Evolutionary conservation across 1,284 basidiomycete species (phyloP), one percentile per base, ranked within the genome.

Genomic region (Taiwanofungus camphoratus): DNA sequence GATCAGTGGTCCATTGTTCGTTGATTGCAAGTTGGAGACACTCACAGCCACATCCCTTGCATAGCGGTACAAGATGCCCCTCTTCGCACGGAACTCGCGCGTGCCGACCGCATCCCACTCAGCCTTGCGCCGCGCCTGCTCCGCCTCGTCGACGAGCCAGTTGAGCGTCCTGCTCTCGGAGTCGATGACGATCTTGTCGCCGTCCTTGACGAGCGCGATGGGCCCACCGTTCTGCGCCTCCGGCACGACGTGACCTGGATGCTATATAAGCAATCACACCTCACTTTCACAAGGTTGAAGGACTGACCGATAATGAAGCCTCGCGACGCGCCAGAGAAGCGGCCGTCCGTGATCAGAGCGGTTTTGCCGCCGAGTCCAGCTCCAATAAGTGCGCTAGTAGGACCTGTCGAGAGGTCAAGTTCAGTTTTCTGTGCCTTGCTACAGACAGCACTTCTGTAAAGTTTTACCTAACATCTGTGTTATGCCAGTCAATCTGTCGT

Each of bases 171-270:
- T 82, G 40, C 70, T 81, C 55, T 78, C 81, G 5, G 92, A 75
- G 60, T 93, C 88, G 51, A 94, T 88, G 50, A 82, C 60, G 55
- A 94, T 87, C 44, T 74, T 73, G 61, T 99, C 95, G 4, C 94
- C 96, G 58, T 98, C 94, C 58, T 87, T 69, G 31, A 97, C 87
- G 15, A 99, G 80, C 9, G 90, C 95, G 57, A 99, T 98, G 8
- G 95, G 93, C 2, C 95, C 95, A 48, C 95, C 95, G 33, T 89
- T 73, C 41, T 82, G 80, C n/a, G 92, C 91, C 66, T 94, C 90
- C 18, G 95, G 95, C 1, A 92, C 88, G 36, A 94, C 88, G 55
- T 96, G 92, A 4, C 91, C 90, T 32, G 30, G n/a, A 27, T 2
- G 27, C 9, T 20, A 3, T 15, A 16, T 19, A 13, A 15, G 27